Evolutionary conservation across 805 yeast species (phyloP), one percentile per base, ranked within the genome.

Genomic region (Yamadazyma takamatsuzukensis): DNA sequence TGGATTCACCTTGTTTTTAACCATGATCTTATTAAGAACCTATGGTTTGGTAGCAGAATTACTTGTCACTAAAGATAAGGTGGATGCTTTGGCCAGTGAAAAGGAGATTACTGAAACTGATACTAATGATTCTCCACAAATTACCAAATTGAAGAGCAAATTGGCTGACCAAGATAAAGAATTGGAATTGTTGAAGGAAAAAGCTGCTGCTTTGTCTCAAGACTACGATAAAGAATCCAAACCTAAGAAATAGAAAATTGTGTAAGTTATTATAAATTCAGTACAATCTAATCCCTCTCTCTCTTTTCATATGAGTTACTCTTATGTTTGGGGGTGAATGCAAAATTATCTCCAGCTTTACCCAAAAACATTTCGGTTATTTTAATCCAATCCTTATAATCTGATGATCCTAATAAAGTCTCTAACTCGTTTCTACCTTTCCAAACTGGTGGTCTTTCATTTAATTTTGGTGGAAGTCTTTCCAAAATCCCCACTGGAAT

Each of bases 281-380:
- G n/a, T 29, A 21, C 17, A 11, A 22, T 15, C 10, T 19, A 7
- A 15, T 12, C 27, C 13, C 11, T 4, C 25, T 18, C 16, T 12
- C 21, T 5, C 26, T 27, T 30, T 27, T 53, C 74, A 49, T 76
- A 86, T 2, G 96, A 72, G 48, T 84, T 93, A 61, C 96, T 85
- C 71, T 93, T 93, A 57, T 93, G 99, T 61, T 93, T 93, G 34
- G 99, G 98, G 33, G 73, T 72, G 53, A 88, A 93, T 32, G 73
- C 76, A 61, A 93, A 93, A 25, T 62, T 66, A 2, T 76, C 82
- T 33, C 80, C 77, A 1, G 82, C 84, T 36, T 86, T 87, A 14
- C 98, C 99, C 44, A 90, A 71, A 54, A 90, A 90, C 94, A 89
- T 77, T 58, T 93, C 98, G 12, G 95, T 76, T 45, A 93, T 76